These are phyloP conservation scores for Colletotrichum abscissum DNA, from an alignment of 2,329 filamentous ascomycete genomes.

Conservation along the genomic window DNA sequence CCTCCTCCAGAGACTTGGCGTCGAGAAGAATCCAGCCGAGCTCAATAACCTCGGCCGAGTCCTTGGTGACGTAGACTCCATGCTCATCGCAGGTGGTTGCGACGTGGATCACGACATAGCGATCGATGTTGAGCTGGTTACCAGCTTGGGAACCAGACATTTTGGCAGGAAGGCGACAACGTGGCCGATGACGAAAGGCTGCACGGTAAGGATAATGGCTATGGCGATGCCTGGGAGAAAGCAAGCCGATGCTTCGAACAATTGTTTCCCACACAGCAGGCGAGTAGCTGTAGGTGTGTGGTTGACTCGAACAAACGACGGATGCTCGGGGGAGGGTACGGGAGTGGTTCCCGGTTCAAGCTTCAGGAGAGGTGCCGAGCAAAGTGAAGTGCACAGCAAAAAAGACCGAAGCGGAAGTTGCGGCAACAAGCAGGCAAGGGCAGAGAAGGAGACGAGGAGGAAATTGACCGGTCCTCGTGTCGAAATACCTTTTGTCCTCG, in stretches of 20 bases:
- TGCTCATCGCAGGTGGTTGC: constrained; percentile 99
- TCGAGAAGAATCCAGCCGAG: constrained; percentile 97
- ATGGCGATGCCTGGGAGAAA: constrained; percentile 11
- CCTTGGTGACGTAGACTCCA: constrained; percentile 98
- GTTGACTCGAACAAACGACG: constrained; percentile 36
- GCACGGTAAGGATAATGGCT: constrained; percentile 28
- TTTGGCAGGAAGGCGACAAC: constrained; percentile 39
- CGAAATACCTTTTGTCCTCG: constrained; percentile 35
- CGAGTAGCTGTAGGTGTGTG: constrained; percentile 23
- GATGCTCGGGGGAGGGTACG: constrained; percentile 34
- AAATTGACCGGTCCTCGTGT: constrained; percentile 28
- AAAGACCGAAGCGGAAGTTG: constrained; percentile 27
- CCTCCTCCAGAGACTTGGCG: constrained; percentile 92
- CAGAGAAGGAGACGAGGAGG: constrained; percentile 29
- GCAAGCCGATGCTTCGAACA: constrained; percentile 25
- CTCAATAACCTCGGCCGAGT: constrained; percentile 99
- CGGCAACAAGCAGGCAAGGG: constrained; percentile 32
- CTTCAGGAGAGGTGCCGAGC: constrained; percentile 36
- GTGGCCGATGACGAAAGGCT: constrained; percentile 33
- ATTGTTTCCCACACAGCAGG: constrained; percentile 14
- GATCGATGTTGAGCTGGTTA: constrained; percentile 82
- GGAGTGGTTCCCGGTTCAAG: constrained; percentile 34
- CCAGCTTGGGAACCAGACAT: constrained; percentile 59
- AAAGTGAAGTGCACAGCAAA: constrained; percentile 34
- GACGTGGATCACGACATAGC: constrained; percentile 98